Base-by-base conservation (phyloP, 2,329 filamentous ascomycete genomes). In the Westerdykella ornata region DNA sequence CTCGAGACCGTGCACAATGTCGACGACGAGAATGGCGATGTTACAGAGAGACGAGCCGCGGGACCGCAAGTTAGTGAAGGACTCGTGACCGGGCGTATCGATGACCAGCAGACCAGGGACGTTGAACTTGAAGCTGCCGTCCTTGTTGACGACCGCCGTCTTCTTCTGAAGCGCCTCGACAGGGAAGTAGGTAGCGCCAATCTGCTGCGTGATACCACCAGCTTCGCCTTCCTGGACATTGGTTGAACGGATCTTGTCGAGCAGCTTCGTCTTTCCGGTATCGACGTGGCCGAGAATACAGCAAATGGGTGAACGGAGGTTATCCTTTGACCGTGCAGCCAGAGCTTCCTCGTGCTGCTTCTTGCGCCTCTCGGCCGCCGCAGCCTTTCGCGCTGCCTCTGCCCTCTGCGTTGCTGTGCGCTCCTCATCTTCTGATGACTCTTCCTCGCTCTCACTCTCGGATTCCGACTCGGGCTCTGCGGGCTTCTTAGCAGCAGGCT, bases 281-380 rank as follows among this genome's bases (percentile, higher is more conserved):
- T 98, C 92, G 79, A 98, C 92, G 80, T 98, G 92, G 60, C 92
- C 92, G 51, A 98, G 81, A 78, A 98, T 98, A 84, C 90, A 97
- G 77, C 92, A 97, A 70, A 98, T 98, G 39, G 92, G 92, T 31
- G 92, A 97, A 44, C 92, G 88, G 42, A 98, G 79, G 68, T 98
- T 84, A 65, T 98, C 89, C 69, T 86, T 88, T 16, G 90, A 97
- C 47, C 88, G 80, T 37, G 90, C 89, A 34, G 88, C 89, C 62
- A 96, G 69, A 14, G 92, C 92, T 48, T 88, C 90, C 68, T 96
- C 87, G 65, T 94, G 87, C 44, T 88, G 85, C 69, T 87, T 87
- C 70, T 88, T 85, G 59, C 90, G 81, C 60, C 90, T 81, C 57
- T 92, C 88, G 13, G 88, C 86, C 34, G 88, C 88, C 60, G 94